These are phyloP conservation scores for Kondoa malvinella DNA, from an alignment of 768 basidiomycete species.

Conservation along the genomic window DNA sequence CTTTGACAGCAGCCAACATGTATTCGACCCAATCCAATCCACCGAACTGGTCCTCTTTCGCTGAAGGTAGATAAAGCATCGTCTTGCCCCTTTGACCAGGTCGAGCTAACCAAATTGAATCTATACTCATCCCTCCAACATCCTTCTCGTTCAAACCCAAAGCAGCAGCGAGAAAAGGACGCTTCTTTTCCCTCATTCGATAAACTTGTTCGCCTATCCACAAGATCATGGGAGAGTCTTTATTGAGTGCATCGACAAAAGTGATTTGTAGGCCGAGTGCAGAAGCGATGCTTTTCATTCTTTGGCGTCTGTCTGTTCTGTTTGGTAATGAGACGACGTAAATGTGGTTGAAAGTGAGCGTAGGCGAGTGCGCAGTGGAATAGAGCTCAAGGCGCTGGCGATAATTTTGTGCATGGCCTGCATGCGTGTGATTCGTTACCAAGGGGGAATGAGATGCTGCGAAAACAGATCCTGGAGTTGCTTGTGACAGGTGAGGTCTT, in stretches of 20 bases:
- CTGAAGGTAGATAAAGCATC: neutral
- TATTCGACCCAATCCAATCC: constrained; percentile 22
- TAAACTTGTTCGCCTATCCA: constrained; percentile 28
- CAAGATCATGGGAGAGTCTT: constrained; percentile 21
- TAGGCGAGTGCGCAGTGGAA: constrained; percentile 20
- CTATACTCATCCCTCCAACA: constrained; percentile 16
- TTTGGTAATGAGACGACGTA: constrained; percentile 26
- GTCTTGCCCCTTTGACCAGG: neutral
- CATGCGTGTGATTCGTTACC: too few relatives aligned
- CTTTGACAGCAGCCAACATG: constrained; percentile 20
- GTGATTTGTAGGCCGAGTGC: constrained; percentile 26
- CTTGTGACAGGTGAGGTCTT: too few relatives aligned
- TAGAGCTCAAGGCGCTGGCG: constrained; percentile 21
- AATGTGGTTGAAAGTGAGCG: constrained; percentile 27
- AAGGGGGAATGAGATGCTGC: neutral
- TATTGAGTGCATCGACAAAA: constrained; percentile 27
- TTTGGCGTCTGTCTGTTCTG: constrained; percentile 23
- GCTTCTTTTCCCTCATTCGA: constrained; percentile 16
- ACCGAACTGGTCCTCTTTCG: neutral
- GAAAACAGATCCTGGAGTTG: too few relatives aligned
- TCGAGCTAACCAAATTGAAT: constrained; percentile 12
- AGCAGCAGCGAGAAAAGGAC: constrained; percentile 9
- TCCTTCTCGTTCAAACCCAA: constrained; percentile 5
- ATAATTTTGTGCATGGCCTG: too few relatives aligned
- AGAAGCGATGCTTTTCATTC: constrained; percentile 25